These are phyloP conservation scores for Pythium apleroticum DNA, from an alignment of 352 stramenopile genomes.

Conservation along the genomic window DNA sequence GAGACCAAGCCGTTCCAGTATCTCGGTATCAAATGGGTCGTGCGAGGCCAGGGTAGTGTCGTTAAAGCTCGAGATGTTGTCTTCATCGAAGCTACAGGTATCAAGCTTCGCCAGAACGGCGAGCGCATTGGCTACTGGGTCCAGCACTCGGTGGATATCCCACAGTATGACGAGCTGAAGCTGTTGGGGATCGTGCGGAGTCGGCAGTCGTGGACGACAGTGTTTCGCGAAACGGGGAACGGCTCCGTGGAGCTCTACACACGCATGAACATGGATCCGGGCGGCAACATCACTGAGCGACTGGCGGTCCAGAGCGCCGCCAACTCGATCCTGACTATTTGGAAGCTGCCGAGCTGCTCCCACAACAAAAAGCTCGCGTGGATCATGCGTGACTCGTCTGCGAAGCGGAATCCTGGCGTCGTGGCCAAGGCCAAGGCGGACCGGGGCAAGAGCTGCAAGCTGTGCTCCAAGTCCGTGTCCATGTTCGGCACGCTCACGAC, in stretches of 20 bases:
- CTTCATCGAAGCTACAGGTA: constrained; percentile 20
- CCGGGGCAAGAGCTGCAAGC: constrained; percentile 19
- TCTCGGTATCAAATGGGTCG: constrained; percentile 31
- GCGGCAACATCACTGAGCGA: constrained; percentile 15
- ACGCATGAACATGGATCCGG: constrained; percentile 8
- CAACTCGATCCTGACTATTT: constrained; percentile 22
- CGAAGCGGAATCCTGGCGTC: constrained; percentile 14
- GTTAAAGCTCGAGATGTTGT: constrained; percentile 21
- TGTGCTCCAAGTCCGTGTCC: constrained; percentile 29
- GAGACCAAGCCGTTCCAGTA: constrained; percentile 29
- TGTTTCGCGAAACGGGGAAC: constrained; percentile 15
- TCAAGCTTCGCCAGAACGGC: constrained; percentile 12
- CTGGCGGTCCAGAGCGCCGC: constrained; percentile 21
- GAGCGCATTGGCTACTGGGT: constrained; percentile 19
- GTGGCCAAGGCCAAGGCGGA: constrained; percentile 20
- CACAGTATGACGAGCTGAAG: constrained; percentile 20
- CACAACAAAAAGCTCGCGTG: constrained; percentile 42
- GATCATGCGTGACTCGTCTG: constrained; percentile 22
- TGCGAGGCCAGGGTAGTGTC: constrained; percentile 13
- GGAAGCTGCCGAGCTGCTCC: constrained; percentile 26
- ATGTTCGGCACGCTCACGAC: constrained; percentile 29
- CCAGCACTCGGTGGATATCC: constrained; percentile 18
- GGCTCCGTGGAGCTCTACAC: constrained; percentile 23
- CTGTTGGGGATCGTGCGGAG: constrained; percentile 20
- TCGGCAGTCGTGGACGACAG: constrained; percentile 15